Evolutionary conservation across 176 grass and related monocot genomes (phyloP).

Genomic region (Thalia dealbata): DNA sequence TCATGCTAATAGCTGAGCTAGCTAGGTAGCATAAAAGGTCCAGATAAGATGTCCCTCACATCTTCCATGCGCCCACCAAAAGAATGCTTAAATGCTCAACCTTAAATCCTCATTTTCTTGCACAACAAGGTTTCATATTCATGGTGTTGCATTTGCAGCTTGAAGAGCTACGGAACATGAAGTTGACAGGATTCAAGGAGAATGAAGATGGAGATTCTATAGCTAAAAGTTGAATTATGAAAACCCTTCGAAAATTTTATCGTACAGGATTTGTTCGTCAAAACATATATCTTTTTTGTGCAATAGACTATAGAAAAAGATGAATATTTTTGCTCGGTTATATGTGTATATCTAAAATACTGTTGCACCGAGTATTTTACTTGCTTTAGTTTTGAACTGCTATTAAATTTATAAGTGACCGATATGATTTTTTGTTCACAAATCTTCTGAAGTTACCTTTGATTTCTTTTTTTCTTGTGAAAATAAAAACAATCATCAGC

Average conservation of each 20-base stretch:
- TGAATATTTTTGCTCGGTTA: background rate
- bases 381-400: background rate
- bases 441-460: no score
- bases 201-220: background rate
- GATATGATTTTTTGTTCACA: no score
- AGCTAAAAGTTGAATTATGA: background rate
- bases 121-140: no score
- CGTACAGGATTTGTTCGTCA: background rate
- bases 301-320: background rate
- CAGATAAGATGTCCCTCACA: no score
- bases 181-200: background rate
- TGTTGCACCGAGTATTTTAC: background rate
- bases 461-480: no score
- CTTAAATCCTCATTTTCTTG: no score
- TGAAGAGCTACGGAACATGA: background rate
- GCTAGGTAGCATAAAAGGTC: no score
- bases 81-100: no score
- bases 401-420: background rate
- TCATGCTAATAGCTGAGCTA: no score
- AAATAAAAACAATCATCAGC: no score
- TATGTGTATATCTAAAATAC: background rate
- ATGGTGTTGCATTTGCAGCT: background rate
- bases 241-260: background rate
- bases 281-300: background rate
- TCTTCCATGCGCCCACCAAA: no score